A percentile compares a stretch with the other conserved stretches of the same genome.
phyloP scores from a whole-genome alignment of 345 rosid species.

The Hirschfeldia incana region DNA sequence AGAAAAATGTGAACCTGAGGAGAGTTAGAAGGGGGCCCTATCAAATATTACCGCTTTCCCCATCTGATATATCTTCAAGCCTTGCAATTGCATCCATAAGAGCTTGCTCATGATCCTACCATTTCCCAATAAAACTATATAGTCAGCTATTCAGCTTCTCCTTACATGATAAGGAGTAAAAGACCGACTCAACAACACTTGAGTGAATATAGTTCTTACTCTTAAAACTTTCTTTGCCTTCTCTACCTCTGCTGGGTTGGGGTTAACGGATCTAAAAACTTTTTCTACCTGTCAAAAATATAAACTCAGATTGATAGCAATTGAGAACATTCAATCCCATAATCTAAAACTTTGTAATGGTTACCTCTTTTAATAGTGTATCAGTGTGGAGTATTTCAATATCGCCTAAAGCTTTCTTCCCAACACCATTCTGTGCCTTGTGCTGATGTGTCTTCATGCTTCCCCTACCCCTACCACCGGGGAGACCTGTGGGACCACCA shows the following conservation, averaged over 20 bases:
- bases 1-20: constrained; percentile 31
- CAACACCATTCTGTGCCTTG: constrained; percentile 64
- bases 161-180: neutral
- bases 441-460: constrained; percentile 60
- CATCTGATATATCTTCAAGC: constrained; percentile 94
- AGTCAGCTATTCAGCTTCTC: constrained; percentile 17
- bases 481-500: constrained; percentile 58
- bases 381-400: constrained; percentile 94
- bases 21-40: constrained; percentile 3
- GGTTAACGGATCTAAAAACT: constrained; percentile 65
- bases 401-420: constrained; percentile 77
- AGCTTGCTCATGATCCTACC: constrained; percentile 92
- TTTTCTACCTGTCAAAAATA: constrained; percentile 70
- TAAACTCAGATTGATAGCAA: neutral
- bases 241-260: constrained; percentile 72
- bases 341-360: neutral
- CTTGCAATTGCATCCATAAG: constrained; percentile 83
- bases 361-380: constrained; percentile 85
- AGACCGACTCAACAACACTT: neutral
- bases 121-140: neutral
- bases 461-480: constrained; percentile 90
- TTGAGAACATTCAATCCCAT: neutral
- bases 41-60: constrained; percentile 85
- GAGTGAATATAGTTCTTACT: constrained; percentile 45
- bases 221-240: constrained; percentile 83